Percentiles rank a stretch among this genome's conserved stretches.
Conservation (phyloP, 2,329 filamentous ascomycete species). For the Cordyceps cicadae region DNA sequence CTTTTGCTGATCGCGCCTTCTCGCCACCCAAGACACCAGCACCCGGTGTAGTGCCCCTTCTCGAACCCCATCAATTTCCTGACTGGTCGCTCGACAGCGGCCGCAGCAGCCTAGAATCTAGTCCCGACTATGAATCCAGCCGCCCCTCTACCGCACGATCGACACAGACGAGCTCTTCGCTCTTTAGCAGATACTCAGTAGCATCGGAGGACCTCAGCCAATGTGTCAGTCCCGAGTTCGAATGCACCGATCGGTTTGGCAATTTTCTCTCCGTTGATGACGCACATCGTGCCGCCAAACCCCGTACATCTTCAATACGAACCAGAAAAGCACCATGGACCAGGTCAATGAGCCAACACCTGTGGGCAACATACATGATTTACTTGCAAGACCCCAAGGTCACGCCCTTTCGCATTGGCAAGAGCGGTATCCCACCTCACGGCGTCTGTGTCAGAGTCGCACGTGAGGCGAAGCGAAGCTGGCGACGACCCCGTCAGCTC, state of each 20-base stretch:
- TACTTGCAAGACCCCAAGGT: conserved; percentile 61
- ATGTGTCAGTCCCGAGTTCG: conserved; percentile 42
- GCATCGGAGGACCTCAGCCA: conserved; percentile 47
- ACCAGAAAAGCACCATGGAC: conserved; percentile 53
- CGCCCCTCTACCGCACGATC: conserved; percentile 52
- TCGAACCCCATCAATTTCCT: conserved; percentile 42
- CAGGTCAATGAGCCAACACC: conserved; percentile 54
- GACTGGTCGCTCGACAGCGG: conserved; percentile 52
- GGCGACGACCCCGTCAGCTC: conserved; percentile 43
- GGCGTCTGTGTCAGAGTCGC: conserved; percentile 58
- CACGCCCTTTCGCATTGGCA: conserved; percentile 56
- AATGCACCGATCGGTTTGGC: conserved; percentile 19
- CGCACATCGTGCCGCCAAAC: conserved; percentile 24
- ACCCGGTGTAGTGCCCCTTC: conserved; percentile 35
- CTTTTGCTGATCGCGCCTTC: conserved; percentile 33
- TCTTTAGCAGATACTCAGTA: conserved; percentile 49
- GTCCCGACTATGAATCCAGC: conserved; percentile 50
- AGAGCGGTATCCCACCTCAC: conserved; percentile 55
- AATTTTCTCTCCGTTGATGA: conserved; percentile 22
- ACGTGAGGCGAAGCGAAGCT: conserved; percentile 57
- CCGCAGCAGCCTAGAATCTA: conserved; percentile 50
- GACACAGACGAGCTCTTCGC: conserved; percentile 48
- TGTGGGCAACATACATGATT: conserved; percentile 57
- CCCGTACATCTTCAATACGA: conserved; percentile 19
- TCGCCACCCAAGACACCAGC: conserved; percentile 54